Percentiles rank a stretch among this genome's conserved stretches.
These are phyloP conservation scores for Tolypocladium ophioglossoides DNA, from an alignment of 2,329 filamentous ascomycete species.

Conservation along the genomic window DNA sequence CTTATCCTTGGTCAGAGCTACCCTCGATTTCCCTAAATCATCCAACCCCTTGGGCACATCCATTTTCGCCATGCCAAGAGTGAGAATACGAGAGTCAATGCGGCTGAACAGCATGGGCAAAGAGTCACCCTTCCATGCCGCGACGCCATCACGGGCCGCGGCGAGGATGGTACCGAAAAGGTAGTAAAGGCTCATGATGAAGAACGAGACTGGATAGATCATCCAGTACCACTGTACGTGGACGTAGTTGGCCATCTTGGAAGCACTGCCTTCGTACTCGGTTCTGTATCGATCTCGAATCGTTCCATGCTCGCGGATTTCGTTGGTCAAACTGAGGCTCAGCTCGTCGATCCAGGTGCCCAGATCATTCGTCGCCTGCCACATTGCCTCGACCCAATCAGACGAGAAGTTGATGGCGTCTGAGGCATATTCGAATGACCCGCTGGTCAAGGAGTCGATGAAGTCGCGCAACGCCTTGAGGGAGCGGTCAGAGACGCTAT, in stretches of 20 bases:
- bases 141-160: conserved; percentile 22
- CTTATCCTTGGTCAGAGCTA: conserved; percentile 21
- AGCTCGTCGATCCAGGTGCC: conserved; percentile 21
- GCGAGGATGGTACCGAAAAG: conserved; percentile 23
- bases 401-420: conserved; percentile 21
- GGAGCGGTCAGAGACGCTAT: conserved; percentile 20
- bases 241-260: conserved; percentile 18
- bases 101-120: conserved; percentile 28
- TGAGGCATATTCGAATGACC: conserved; percentile 18
- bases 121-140: conserved; percentile 26
- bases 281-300: conserved; percentile 5
- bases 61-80: conserved; percentile 20
- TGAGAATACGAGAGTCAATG: conserved; percentile 21
- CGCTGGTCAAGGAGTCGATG: conserved; percentile 18
- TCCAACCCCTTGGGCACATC: conserved; percentile 24
- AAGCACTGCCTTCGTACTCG: conserved; percentile 18
- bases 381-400: conserved; percentile 27
- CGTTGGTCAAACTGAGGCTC: conserved; percentile 22
- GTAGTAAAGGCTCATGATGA: conserved; percentile 22
- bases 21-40: conserved; percentile 19
- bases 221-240: conserved; percentile 26
- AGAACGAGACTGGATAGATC: conserved; percentile 22
- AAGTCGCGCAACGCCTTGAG: conserved; percentile 20
- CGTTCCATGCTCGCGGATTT: conserved; percentile 22
- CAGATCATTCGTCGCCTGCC: conserved; percentile 19